Base-by-base conservation (phyloP, 139 green algal genomes). In the Chlamydomonas eustigma region DNA sequence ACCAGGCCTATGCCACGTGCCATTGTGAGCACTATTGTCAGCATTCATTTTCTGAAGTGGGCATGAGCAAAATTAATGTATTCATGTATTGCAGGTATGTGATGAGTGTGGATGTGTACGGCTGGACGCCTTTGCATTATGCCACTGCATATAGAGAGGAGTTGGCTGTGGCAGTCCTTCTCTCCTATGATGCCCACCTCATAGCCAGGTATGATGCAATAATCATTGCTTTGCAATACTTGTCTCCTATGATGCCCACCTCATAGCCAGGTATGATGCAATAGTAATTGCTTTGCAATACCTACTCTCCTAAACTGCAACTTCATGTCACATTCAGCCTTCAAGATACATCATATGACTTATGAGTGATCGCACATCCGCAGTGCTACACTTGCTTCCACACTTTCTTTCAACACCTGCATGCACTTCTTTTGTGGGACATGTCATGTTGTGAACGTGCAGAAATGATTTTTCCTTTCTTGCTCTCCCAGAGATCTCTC, bases 111-210 rank as follows among this genome's bases (percentile, higher is more conserved):
- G 78, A 83, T 50, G 2, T 12, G 1, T 78, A 34, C 35, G 78
- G 78, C 64, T 78, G 44, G 30, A 78, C 72, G 1, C n/a, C 78
- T 31, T 50, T 83, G 39, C 78, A 83, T 64, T 75, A 83, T 50
- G 78, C 78, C 3, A 72, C 39, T 4, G 50, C 33, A 64, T n/a
- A 24, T 35, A 50, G 58, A 31, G 50, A 66, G 25, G 65, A 39
- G 50, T 22, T 35, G 0, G 64, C 71, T 39, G 74, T 78, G 39
- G 34, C 70, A 24, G 2, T 64, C 8, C 64, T 83, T 4, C 35
- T 83, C 6, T 64, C 39, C 28, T 75, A 75, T 36, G 78, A 78
- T 38, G 78, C 78, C 2, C 78, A 83, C 71, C n/a, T 83, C 35
- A 83, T 83, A 31, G 30, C 50, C 0, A 28, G 77, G 44, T 58